Base-by-base conservation (phyloP, 176 grass and related monocot species). In the Aegilops speltoides region DNA sequence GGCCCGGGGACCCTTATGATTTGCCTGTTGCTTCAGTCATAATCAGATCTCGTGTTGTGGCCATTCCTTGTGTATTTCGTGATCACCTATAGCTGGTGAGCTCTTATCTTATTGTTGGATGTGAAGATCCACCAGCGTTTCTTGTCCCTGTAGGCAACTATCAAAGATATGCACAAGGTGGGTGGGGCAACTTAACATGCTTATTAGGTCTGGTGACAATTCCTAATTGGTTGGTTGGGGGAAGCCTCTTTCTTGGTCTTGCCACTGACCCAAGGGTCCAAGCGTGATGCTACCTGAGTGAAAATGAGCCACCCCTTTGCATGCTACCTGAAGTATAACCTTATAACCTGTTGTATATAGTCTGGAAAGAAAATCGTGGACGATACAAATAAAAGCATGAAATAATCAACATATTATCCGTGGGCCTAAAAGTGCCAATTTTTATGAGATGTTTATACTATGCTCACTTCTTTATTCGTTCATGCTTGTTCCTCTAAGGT, bases 11-110 rank as follows among this genome's bases (percentile, higher is more conserved):
- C 71, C 78, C 7, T 77, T 76, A 71, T 82, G 63, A 88, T 85
- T 59, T 85, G 25, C 78, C 25, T 78, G 82, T 82, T 91, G 41
- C 86, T 73, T 88, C 64, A 82, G 78, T 86, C 78, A 88, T 78
- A 36, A 77, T 78, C 86, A 85, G 78, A 82, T 82, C 82, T 85
- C 7, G 68, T 68, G 13, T 19, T 73, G 71, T 71, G 70, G 54
- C 7, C 72, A 66, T 85, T 78, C 38, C 28, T 81, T 56, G 50
- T 57, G 62, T 8, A 72, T 31, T 88, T 78, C 50, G 83, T 82
- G 64, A 79, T 59, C 86, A 78, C 64, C 62, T 77, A 17, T 77
- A 17, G 64, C 73, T 73, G 80, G 78, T 78, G 78, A 88, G 64
- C 62, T 64, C 64, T 78, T 64, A 40, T 25, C 54, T 77, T 24